A percentile compares a stretch with the other conserved stretches of the same genome.
phyloP scores from a whole-genome alignment of 805 yeast species.

The Metschnikowia dekortorum region DNA sequence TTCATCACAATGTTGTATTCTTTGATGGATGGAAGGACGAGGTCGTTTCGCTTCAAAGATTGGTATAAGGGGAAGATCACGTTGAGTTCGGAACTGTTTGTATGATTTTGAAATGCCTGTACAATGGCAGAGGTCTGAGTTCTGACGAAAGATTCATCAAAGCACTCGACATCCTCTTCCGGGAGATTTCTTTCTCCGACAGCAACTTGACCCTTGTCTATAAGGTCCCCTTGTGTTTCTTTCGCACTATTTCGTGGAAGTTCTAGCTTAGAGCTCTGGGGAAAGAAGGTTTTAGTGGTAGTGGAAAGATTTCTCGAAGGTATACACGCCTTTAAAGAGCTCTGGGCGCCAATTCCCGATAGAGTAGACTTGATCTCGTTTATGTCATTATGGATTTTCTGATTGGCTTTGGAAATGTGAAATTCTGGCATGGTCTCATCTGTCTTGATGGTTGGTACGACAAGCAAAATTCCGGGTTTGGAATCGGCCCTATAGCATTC shows the following conservation, averaged over 20 bases:
- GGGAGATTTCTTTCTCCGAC: not conserved
- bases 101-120: slow-evolving; percentile 14
- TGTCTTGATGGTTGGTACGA: slow-evolving; percentile 1
- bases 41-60: slow-evolving; percentile 33
- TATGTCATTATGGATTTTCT: slow-evolving; percentile 26
- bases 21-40: slow-evolving; percentile 46
- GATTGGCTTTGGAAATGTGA: slow-evolving; percentile 29
- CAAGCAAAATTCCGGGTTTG: slow-evolving; percentile 8
- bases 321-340: slow-evolving; percentile 5
- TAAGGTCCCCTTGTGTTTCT: not conserved
- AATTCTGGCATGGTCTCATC: slow-evolving; percentile 16
- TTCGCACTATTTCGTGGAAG: not conserved
- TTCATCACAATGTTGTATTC: slow-evolving; percentile 51
- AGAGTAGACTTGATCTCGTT: slow-evolving; percentile 22
- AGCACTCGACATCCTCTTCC: slow-evolving; percentile 8
- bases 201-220: not conserved
- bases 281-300: not conserved
- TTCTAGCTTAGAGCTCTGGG: not conserved
- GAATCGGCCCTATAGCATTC: slow-evolving; percentile 4
- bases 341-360: slow-evolving; percentile 15
- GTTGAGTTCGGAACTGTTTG: slow-evolving; percentile 23
- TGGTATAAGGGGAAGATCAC: slow-evolving; percentile 39
- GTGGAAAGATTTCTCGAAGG: slow-evolving; percentile 10
- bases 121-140: slow-evolving; percentile 21
- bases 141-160: slow-evolving; percentile 18